Evolutionary conservation across 1,284 basidiomycete species (phyloP).

Genomic region (Naganishia cerealis): DNA sequence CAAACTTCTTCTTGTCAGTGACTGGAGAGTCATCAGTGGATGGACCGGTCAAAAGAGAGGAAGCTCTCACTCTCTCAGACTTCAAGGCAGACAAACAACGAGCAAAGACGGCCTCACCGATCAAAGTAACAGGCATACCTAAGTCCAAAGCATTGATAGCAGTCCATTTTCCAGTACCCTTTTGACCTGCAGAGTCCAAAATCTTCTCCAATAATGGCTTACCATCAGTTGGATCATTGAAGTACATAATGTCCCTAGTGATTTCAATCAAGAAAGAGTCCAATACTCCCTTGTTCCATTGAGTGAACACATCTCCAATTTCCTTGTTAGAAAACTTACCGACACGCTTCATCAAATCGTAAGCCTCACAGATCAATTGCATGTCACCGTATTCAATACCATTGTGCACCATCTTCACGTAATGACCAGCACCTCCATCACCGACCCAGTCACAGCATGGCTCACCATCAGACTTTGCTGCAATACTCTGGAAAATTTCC

Average conservation of each 20-base stretch:
- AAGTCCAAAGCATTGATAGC: slow-evolving; percentile 96
- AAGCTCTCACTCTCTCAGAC: slow-evolving; percentile 90
- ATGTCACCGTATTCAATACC: slow-evolving; percentile 99
- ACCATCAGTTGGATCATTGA: slow-evolving; percentile 95
- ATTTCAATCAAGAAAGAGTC: slow-evolving; percentile 99
- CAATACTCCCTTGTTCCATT: slow-evolving; percentile 97
- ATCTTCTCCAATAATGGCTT: slow-evolving; percentile 88
- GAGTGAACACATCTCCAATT: slow-evolving; percentile 8
- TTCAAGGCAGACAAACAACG: slow-evolving; percentile 97
- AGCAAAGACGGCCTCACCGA: slow-evolving; percentile 98
- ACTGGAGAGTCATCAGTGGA: slow-evolving; percentile 86
- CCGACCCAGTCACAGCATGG: slow-evolving; percentile 99
- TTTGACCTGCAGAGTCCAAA: slow-evolving; percentile 93
- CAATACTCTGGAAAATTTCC: slow-evolving; percentile 97
- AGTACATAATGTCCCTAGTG: slow-evolving; percentile 89
- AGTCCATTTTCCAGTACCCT: slow-evolving; percentile 99
- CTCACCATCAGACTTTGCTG: slow-evolving; percentile 91
- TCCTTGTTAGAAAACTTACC: slow-evolving; percentile 76
- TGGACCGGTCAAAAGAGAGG: slow-evolving; percentile 87
- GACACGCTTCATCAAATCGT: slow-evolving; percentile 96
- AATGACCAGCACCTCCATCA: slow-evolving; percentile 92
- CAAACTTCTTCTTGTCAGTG: slow-evolving; percentile 98
- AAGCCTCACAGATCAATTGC: slow-evolving; percentile 98
- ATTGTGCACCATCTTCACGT: slow-evolving; percentile 64
- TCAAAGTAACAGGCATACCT: slow-evolving; percentile 91